Conservation (phyloP, 768 basidiomycete genomes). For the Hebeloma cylindrosporum region DNA sequence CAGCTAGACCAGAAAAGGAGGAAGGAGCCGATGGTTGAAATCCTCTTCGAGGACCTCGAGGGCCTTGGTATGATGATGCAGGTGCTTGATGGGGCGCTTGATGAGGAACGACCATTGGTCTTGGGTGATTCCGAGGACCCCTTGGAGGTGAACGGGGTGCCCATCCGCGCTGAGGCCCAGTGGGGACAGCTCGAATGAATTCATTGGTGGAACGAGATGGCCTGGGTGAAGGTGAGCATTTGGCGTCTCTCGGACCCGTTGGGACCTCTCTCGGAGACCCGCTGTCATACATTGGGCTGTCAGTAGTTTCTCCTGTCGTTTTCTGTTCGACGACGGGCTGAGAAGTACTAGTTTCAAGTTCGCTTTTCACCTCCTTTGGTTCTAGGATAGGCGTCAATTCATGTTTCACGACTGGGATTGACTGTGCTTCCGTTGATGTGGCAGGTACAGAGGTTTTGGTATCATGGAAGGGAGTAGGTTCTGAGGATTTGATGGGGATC, state of each 20-base stretch:
- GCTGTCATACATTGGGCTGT: slow-evolving; percentile 6
- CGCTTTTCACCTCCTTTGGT: too few species aligned
- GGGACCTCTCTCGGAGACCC: slow-evolving; percentile 3
- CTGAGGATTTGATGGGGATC: too few species aligned
- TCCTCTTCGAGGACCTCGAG: slow-evolving; percentile 15
- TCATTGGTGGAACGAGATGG: slow-evolving; percentile 8
- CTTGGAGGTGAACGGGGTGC: slow-evolving; percentile 39
- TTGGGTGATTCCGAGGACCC: slow-evolving; percentile 35
- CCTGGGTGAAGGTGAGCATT: slow-evolving; percentile 14
- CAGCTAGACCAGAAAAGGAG: too few species aligned
- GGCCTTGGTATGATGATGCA: slow-evolving; percentile 14
- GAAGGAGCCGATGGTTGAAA: too few species aligned
- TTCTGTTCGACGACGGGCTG: too few species aligned
- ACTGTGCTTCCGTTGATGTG: neutral
- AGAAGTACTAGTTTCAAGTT: too few species aligned
- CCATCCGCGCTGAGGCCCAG: slow-evolving; percentile 21
- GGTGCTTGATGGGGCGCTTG: too few species aligned
- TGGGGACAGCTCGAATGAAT: slow-evolving; percentile 9
- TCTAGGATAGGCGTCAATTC: too few species aligned
- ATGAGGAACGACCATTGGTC: slow-evolving; percentile 1
- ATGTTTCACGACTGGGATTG: too few species aligned
- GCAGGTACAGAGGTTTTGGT: too few species aligned
- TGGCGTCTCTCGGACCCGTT: slow-evolving; percentile 1
- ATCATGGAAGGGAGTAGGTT: too few species aligned
- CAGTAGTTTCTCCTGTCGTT: neutral